phyloP scores from a whole-genome alignment of 192 early-diverging fungal genomes.

The Coemansia sp. region DNA sequence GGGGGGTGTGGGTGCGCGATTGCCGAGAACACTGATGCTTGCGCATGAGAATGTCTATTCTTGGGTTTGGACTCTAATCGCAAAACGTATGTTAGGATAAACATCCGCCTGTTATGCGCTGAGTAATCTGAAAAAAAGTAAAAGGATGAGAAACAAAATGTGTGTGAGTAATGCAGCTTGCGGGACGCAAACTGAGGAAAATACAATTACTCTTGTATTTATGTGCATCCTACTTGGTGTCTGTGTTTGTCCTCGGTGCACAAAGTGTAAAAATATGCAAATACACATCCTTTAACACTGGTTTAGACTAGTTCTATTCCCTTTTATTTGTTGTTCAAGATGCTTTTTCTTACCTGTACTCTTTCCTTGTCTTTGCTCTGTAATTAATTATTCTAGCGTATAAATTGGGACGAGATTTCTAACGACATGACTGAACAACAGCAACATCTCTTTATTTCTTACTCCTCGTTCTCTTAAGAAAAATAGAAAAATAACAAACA shows the following conservation, averaged over 20 bases:
- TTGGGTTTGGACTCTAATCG: background rate
- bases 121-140: background rate
- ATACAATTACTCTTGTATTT: slow-evolving; percentile 1
- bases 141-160: too few relatives aligned
- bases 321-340: background rate
- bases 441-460: background rate
- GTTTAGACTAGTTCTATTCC: background rate
- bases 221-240: background rate
- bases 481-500: background rate
- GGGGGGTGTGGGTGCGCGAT: too few relatives aligned
- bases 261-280: slow-evolving; percentile 1
- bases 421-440: background rate
- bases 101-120: slow-evolving; percentile 2
- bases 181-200: background rate
- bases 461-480: background rate
- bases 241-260: slow-evolving; percentile 4
- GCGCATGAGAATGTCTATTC: too few relatives aligned
- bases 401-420: background rate
- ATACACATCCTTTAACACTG: background rate
- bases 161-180: background rate
- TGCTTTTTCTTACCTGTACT: background rate
- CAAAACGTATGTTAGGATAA: background rate
- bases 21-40: too few relatives aligned
- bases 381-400: background rate
- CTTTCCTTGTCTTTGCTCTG: background rate